phyloP scores from a whole-genome alignment of 2,329 filamentous ascomycete genomes.

The Clonostachys byssicola region DNA sequence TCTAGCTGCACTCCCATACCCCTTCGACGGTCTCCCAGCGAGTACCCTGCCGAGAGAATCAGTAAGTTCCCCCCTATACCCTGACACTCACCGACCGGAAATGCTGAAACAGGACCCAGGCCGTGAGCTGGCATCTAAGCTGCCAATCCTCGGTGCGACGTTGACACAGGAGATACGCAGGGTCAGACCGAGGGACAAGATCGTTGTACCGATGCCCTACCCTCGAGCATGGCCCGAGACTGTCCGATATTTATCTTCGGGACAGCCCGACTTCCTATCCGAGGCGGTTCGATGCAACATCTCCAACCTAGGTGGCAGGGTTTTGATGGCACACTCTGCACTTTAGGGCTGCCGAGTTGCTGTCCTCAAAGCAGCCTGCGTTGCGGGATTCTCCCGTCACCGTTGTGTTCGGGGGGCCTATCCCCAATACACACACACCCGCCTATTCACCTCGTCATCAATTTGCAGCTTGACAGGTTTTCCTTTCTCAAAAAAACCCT shows the following conservation, averaged over 20 bases:
- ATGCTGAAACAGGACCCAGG: neutral
- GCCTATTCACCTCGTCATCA: no score
- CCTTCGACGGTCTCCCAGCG: neutral
- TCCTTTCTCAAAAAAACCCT: no score
- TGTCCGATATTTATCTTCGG: slow-evolving; percentile 50
- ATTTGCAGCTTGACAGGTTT: no score
- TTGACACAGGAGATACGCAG: slow-evolving; percentile 20
- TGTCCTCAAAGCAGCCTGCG: no score
- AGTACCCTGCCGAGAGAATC: neutral
- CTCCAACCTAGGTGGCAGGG: slow-evolving; percentile 43
- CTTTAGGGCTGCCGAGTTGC: no score
- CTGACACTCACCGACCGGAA: neutral
- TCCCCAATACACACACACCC: no score
- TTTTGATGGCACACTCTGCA: neutral
- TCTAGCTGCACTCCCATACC: neutral
- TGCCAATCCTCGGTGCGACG: slow-evolving; percentile 50
- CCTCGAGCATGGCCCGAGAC: slow-evolving; percentile 53
- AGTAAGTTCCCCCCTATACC: neutral
- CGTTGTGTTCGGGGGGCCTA: no score
- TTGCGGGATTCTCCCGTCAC: no score
- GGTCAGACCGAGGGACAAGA: slow-evolving; percentile 40
- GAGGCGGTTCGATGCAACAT: slow-evolving; percentile 47
- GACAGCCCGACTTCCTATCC: slow-evolving; percentile 35
- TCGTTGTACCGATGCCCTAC: slow-evolving; percentile 54
- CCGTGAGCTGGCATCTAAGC: slow-evolving; percentile 4